phyloP scores from a whole-genome alignment of 2,329 filamentous ascomycete genomes.

The Diaporthe humulicola region DNA sequence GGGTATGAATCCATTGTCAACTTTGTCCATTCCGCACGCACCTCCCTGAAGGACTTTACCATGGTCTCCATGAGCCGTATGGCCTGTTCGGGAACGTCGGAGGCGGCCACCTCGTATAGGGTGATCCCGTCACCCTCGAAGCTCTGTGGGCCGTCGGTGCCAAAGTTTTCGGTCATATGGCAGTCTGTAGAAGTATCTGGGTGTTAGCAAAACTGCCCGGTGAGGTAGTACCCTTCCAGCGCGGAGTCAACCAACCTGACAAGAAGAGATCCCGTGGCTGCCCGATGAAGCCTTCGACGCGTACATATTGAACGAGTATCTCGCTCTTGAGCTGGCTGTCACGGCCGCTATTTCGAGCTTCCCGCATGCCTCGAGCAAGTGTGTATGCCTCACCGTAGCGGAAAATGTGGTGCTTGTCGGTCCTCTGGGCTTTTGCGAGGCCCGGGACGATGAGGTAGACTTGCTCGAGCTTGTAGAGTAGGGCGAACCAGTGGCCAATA shows the following conservation, averaged over 20 bases:
- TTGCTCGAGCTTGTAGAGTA: neutral
- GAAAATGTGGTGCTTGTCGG: neutral
- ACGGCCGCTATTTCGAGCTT: neutral
- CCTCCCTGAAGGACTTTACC: accelerated
- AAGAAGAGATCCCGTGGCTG: too few species aligned
- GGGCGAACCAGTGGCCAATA: neutral
- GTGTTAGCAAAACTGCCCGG: neutral
- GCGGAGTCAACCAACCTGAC: neutral
- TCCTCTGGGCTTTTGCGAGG: neutral
- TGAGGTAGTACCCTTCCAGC: neutral
- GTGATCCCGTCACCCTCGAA: neutral
- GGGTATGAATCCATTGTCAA: neutral
- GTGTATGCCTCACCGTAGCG: neutral
- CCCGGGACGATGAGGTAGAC: neutral
- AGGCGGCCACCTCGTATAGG: neutral
- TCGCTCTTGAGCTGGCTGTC: neutral
- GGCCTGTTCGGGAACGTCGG: neutral
- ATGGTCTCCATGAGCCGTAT: neutral
- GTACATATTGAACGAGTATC: neutral
- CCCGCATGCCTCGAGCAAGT: accelerated
- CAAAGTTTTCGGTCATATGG: neutral
- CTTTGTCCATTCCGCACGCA: accelerated
- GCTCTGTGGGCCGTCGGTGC: neutral
- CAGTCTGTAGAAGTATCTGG: neutral
- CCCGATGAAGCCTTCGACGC: too few species aligned